These are phyloP conservation scores for Colletotrichum tanaceti DNA, from an alignment of 2,329 filamentous ascomycete species.

Conservation along the genomic window DNA sequence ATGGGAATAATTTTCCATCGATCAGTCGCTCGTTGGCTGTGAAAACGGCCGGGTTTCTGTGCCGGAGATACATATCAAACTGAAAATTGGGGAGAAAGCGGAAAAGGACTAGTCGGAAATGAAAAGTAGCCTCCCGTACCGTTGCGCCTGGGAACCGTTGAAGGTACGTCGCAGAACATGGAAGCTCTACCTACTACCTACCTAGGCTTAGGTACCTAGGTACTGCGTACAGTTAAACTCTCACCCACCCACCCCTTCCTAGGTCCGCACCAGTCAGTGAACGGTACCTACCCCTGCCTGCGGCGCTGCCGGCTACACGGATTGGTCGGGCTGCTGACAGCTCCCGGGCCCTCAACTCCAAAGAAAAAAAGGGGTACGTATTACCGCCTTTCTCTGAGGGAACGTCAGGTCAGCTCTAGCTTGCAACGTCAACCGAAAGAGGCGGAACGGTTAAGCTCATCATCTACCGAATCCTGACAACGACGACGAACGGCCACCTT, in stretches of 20 bases:
- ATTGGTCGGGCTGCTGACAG: constrained; percentile 29
- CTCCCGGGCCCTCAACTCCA: constrained; percentile 30
- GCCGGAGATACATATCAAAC: constrained; percentile 1
- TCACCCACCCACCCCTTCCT: not conserved
- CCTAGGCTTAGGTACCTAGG: no score
- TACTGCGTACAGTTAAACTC: not conserved
- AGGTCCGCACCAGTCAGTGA: not conserved
- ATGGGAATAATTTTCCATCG: constrained; percentile 29
- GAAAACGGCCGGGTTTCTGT: constrained; percentile 18
- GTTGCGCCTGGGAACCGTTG: not conserved
- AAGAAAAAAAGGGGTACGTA: constrained; percentile 23
- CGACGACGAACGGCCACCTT: constrained; percentile 9
- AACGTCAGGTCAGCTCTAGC: constrained; percentile 28
- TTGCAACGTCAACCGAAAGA: constrained; percentile 36
- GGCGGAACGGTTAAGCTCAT: not conserved
- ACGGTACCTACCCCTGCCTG: constrained; percentile 17
- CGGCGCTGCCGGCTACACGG: constrained; percentile 23
- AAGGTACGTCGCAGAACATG: not conserved
- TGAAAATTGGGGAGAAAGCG: constrained; percentile 1
- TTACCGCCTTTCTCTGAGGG: constrained; percentile 18
- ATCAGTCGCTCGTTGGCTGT: constrained; percentile 26
- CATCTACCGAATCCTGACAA: not conserved
- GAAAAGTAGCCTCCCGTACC: constrained; percentile 18
- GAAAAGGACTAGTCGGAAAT: constrained; percentile 18
- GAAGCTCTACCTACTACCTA: not conserved